Evolutionary conservation across 176 grass and related monocot species (phyloP), one percentile per base, ranked within the genome.

Genomic region (Olyra latifolia): DNA sequence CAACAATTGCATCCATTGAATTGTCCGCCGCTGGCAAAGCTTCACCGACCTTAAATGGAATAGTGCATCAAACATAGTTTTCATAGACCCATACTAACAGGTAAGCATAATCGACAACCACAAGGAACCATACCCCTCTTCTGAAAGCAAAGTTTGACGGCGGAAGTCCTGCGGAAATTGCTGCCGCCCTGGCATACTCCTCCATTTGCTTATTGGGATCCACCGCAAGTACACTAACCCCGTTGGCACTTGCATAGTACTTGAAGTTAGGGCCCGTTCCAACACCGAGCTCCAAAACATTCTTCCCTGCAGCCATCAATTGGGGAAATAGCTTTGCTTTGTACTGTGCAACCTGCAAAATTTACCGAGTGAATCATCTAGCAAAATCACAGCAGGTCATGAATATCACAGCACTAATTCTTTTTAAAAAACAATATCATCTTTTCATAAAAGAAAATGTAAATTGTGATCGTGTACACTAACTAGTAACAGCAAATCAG

Each of bases 171-270:
- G 88, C 88, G 32, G 90, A 80, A 32, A 58, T 54, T 14, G 96
- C 96, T 47, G 88, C 82, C 30, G 81, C 75, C 20, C 78, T 83
- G 1, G 92, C 90, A 84, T 98, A 98, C 46, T 84, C 86, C 67
- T 95, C 92, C 92, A 98, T 98, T 58, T 95, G 81, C 61, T 86
- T 93, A 56, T 93, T 93, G 76, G 96, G 90, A 84, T 98, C 96
- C 69, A 98, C 96, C 57, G 81, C 90, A 74, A 76, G 45, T 27
- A 98, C 77, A 17, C 55, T 83, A 20, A 88, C 57, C 58, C 56
- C 65, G 49, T 32, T 66, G 38, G 56, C 24, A 50, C 28, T 79
- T 74, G 84, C 90, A 68, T 98, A 93, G 56, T 95, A 98, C 76
- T 89, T 95, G 62, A 98, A 87, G 75, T 95, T 95, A 54, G 96